Evolutionary conservation across 1,284 basidiomycete species (phyloP), one percentile per base, ranked within the genome.

Genomic region (Inonotus obliquus): DNA sequence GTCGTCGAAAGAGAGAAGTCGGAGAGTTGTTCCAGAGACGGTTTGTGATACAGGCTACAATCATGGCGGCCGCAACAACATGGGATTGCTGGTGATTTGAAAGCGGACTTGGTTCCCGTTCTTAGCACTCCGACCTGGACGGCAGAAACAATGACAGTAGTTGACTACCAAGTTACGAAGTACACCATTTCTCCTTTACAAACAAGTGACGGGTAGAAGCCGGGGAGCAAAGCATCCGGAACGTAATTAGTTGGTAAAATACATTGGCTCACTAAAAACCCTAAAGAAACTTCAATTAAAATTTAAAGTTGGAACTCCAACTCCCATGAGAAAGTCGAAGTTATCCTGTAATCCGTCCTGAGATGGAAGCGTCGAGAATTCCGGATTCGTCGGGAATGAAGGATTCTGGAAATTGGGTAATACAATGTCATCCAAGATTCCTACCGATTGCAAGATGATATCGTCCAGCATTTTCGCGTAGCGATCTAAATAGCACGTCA

Each of bases 381-480:
- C 58, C 10, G 56, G 14, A 27, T 29, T 53, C 39, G 38, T 62
- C n/a, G 61, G 61, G 32, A 59, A 59, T 19, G 61, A 41, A 3
- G 61, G 53, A 32, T 56, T 60, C 21, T 56, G 55, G 27, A 60
- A 63, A 25, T 52, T 60, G 37, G 62, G 58, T 17, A 63, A 45
- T 4, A 55, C 29, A 3, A 59, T 35, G 11, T 58, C 52, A 13
- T 64, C 65, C 39, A 57, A 27, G 11, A 59, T 52, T 23, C 74
- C 74, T 37, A 72, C 73, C 17, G 67, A 70, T 63, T 73, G 74
- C 10, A 67, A 61, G 35, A 75, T 66, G 56, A 73, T 70, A 37
- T 83, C 78, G 61, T 83, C 78, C 35, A 89, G 71, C 81, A 88
- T 83, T 72, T 79, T 81, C 1, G 78, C 77, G 67, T 86, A 87